phyloP scores from a whole-genome alignment of 2,329 filamentous ascomycete genomes.

The Clonostachys rhizophaga region DNA sequence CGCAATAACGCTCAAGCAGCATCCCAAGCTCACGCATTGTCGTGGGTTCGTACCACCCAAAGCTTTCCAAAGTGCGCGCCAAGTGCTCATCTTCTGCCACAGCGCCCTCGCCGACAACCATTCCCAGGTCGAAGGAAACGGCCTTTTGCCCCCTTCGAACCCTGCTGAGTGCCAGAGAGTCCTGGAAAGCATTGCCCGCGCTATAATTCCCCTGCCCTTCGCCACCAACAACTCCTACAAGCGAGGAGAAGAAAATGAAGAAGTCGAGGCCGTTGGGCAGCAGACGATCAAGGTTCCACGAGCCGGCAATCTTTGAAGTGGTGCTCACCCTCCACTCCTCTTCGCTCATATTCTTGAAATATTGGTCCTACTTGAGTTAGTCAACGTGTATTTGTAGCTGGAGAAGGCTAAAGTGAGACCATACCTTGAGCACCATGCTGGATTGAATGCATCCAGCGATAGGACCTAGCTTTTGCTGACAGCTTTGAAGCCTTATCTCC shows the following conservation, averaged over 20 bases:
- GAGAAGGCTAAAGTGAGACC: background rate
- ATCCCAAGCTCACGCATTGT: background rate
- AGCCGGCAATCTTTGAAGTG: slow-evolving; percentile 21
- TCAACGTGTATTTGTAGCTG: background rate
- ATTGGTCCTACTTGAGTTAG: slow-evolving; percentile 10
- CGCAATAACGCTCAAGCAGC: background rate
- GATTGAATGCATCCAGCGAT: slow-evolving; percentile 30
- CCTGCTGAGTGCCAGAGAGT: slow-evolving; percentile 6
- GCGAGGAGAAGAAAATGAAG: slow-evolving; percentile 22
- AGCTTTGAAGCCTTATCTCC: slow-evolving; percentile 1
- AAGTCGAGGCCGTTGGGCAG: slow-evolving; percentile 18
- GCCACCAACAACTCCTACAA: slow-evolving; percentile 13
- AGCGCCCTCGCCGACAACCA: slow-evolving; percentile 12
- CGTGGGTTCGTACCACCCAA: too few species aligned
- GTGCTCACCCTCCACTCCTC: slow-evolving; percentile 13
- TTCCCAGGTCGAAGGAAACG: slow-evolving; percentile 9
- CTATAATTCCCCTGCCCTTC: slow-evolving; percentile 32
- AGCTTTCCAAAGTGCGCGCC: too few species aligned
- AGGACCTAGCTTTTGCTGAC: slow-evolving; percentile 10
- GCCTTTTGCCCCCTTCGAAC: background rate
- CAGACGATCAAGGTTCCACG: slow-evolving; percentile 16
- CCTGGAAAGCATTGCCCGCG: slow-evolving; percentile 30
- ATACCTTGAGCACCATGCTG: slow-evolving; percentile 25
- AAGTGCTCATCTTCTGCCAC: slow-evolving; percentile 8
- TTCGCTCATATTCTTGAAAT: slow-evolving; percentile 14